Evolutionary conservation across 1,284 basidiomycete genomes (phyloP).

Genomic region (Hemileia vastatrix): DNA sequence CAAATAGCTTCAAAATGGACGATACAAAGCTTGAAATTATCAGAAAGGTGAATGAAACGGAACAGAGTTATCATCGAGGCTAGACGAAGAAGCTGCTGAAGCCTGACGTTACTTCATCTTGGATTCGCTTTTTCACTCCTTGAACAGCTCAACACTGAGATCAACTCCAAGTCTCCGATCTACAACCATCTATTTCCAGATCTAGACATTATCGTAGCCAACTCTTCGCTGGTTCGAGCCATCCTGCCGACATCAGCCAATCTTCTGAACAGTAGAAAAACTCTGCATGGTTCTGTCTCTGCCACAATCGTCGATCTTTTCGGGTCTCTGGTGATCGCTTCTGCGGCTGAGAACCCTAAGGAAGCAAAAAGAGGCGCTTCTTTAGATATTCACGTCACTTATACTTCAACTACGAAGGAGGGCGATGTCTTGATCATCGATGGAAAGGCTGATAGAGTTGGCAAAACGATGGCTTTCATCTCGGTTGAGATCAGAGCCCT

Average conservation of each 20-base stretch:
- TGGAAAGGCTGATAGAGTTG: conserved; percentile 29
- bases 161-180: no score
- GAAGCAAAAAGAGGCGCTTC: conserved; percentile 27
- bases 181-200: neutral
- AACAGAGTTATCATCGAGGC: no score
- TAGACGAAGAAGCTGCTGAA: no score
- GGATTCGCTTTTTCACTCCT: no score
- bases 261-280: conserved; percentile 30
- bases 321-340: conserved; percentile 31
- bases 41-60: no score
- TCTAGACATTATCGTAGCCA: conserved; percentile 25
- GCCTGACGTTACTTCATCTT: no score
- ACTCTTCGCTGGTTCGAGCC: conserved; percentile 26
- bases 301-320: conserved; percentile 35
- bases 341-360: conserved; percentile 25
- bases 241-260: conserved; percentile 26
- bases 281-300: conserved; percentile 32
- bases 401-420: conserved; percentile 28
- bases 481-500: conserved; percentile 27
- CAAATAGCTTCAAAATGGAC: neutral
- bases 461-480: conserved; percentile 31
- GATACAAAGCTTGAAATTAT: neutral
- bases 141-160: no score
- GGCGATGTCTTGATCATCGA: conserved; percentile 31
- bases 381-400: conserved; percentile 32